Percentiles rank a stretch among this genome's conserved stretches.
phyloP scores from a whole-genome alignment of 306 rosid species.

The Vigna radiata region DNA sequence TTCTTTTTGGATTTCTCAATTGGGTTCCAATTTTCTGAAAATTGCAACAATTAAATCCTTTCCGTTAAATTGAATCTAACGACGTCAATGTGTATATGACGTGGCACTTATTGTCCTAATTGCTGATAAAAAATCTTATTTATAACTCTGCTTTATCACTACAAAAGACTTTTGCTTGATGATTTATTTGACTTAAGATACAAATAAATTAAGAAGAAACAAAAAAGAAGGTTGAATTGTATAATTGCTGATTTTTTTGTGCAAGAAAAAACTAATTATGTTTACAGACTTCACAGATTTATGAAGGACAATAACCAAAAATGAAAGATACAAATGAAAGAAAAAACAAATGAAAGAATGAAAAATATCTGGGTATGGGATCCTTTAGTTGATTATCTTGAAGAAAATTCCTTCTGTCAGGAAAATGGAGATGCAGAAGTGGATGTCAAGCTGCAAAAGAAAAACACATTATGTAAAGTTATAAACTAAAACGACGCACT shows the following conservation, averaged over 20 bases:
- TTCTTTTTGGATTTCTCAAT: too few species aligned
- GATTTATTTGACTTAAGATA: not conserved
- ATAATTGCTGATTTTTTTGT: not conserved
- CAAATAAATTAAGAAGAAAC: not conserved
- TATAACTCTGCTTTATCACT: not conserved
- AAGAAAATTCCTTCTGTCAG: not conserved
- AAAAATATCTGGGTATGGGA: not conserved
- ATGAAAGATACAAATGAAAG: not conserved
- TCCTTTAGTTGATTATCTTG: slow-evolving; percentile 4
- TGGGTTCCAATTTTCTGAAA: too few species aligned
- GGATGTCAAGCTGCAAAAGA: not conserved
- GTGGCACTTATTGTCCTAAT: too few species aligned
- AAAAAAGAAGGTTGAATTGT: too few species aligned
- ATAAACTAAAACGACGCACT: not conserved
- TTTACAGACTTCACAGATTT: not conserved
- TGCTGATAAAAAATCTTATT: not conserved
- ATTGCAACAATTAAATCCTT: too few species aligned
- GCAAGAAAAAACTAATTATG: not conserved
- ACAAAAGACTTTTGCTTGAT: not conserved
- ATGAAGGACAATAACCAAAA: not conserved
- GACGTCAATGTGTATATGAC: too few species aligned
- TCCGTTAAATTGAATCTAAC: too few species aligned
- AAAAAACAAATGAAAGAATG: not conserved
- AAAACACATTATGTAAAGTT: not conserved
- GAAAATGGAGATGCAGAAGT: not conserved